Evolutionary conservation across 345 rosid species (phyloP).

Genomic region (Hevea brasiliensis): DNA sequence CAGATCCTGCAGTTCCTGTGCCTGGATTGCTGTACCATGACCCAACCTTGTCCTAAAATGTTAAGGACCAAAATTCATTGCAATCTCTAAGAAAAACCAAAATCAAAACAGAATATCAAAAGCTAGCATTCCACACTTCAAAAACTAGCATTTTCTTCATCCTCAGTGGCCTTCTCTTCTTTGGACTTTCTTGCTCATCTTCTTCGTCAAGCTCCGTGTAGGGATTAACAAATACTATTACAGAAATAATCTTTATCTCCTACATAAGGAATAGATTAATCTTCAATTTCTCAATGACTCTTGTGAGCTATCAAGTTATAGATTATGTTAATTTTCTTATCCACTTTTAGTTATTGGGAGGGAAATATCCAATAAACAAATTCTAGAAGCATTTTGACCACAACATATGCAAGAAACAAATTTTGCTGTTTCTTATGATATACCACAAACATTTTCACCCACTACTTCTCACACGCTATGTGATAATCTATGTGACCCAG

Average conservation of each 20-base stretch:
- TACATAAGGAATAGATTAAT: conserved; percentile 30
- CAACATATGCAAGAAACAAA: neutral
- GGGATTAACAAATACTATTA: conserved; percentile 80
- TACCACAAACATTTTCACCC: neutral
- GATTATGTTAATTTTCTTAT: neutral
- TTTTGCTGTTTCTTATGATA: neutral
- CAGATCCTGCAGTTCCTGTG: conserved; percentile 54
- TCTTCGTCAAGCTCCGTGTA: conserved; percentile 79
- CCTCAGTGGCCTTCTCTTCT: conserved; percentile 46
- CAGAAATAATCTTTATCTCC: conserved; percentile 79
- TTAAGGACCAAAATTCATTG: conserved; percentile 8
- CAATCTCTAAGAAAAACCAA: conserved; percentile 1
- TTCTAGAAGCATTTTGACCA: neutral
- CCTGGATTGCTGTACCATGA: conserved; percentile 95
- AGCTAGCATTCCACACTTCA: neutral
- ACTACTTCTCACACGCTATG: neutral
- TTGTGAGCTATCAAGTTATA: neutral
- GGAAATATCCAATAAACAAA: conserved; percentile 3
- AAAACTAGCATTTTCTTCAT: conserved; percentile 59
- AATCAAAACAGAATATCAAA: neutral
- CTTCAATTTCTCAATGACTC: neutral
- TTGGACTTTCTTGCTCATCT: conserved; percentile 67
- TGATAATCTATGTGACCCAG: neutral
- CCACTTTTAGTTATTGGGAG: neutral
- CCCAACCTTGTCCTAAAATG: conserved; percentile 73